These are phyloP conservation scores for Cryphonectria radicalis DNA, from an alignment of 2,329 filamentous ascomycete genomes.

Conservation along the genomic window DNA sequence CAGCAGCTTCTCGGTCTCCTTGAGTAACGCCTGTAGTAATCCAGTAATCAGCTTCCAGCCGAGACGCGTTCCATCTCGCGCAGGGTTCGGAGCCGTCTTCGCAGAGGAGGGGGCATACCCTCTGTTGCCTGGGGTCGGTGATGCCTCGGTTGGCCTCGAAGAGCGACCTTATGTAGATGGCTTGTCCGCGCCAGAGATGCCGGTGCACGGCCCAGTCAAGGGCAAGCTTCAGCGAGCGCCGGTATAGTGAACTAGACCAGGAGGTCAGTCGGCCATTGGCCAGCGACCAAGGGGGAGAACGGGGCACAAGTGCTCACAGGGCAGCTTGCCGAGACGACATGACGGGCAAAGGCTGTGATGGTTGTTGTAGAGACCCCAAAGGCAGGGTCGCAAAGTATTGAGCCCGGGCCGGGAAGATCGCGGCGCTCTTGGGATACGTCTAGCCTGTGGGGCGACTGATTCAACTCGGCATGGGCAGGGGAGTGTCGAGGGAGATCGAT, in stretches of 20 bases:
- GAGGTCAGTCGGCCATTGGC: constrained; percentile 1
- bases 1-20: constrained; percentile 85
- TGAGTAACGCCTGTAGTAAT: constrained; percentile 70
- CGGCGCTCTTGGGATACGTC: constrained; percentile 17
- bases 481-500: background rate
- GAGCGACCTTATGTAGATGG: constrained; percentile 90
- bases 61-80: constrained; percentile 22
- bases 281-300: constrained; percentile 25
- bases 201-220: constrained; percentile 96
- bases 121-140: constrained; percentile 81
- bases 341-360: constrained; percentile 29
- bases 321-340: constrained; percentile 56
- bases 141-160: constrained; percentile 93
- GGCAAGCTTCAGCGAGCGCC: constrained; percentile 88
- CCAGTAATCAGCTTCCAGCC: constrained; percentile 20
- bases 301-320: constrained; percentile 48
- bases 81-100: constrained; percentile 1
- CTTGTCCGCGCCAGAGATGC: constrained; percentile 92
- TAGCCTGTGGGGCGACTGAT: constrained; percentile 10
- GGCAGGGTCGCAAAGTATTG: constrained; percentile 2
- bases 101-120: constrained; percentile 57
- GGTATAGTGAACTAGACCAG: constrained; percentile 72
- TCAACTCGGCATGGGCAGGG: constrained; percentile 11
- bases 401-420: constrained; percentile 8
- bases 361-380: background rate